Evolutionary conservation across 176 grass and related monocot genomes (phyloP), one percentile per base, ranked within the genome.

Genomic region (Lolium multiflorum): DNA sequence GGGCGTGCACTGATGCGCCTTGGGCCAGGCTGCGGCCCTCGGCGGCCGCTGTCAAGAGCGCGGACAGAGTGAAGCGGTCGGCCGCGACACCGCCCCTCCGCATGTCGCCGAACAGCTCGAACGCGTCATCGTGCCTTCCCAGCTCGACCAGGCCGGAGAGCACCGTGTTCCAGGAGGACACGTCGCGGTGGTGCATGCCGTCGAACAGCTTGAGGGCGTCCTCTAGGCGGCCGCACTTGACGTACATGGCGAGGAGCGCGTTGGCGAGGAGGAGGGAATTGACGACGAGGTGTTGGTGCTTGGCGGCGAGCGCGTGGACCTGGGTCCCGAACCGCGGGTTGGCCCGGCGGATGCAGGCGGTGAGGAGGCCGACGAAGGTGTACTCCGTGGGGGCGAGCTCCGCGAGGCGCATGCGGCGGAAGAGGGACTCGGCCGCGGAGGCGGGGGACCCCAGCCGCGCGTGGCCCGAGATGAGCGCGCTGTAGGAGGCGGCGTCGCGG

Each of bases 311-410:
- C 11, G 93, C 90, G 72, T 92, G 93, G 75, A 92, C 90, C 88
- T 92, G 93, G 6, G 90, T 43, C 3, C 93, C 93, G 22, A 94
- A 62, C 11, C 70, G 71, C 79, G 67, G 70, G 66, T 88, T 82
- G 43, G 20, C 88, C 52, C 88, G 54, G 49, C 93, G 78, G 11
- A 87, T 87, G 88, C 93, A 94, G 21, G 85, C 84, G 17, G 93
- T 94, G 87, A 94, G 84, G 39, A 94, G 76, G 1, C 87, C 93
- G 2, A 94, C 88, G 74, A 88, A 94, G 63, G 79, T 92, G 80
- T 86, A 95, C 82, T 88, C 85, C 6, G 86, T 95, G 48, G 88
- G 93, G 21, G 14, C 44, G 0, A 92, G 48, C 4, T 70, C 90
- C 2, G 46, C 51, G 46, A 74, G 63, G 61, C 90, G 80, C 93